Base-by-base conservation (phyloP, 2,329 filamentous ascomycete species). In the Pseudovirgaria hyperparasitica region DNA sequence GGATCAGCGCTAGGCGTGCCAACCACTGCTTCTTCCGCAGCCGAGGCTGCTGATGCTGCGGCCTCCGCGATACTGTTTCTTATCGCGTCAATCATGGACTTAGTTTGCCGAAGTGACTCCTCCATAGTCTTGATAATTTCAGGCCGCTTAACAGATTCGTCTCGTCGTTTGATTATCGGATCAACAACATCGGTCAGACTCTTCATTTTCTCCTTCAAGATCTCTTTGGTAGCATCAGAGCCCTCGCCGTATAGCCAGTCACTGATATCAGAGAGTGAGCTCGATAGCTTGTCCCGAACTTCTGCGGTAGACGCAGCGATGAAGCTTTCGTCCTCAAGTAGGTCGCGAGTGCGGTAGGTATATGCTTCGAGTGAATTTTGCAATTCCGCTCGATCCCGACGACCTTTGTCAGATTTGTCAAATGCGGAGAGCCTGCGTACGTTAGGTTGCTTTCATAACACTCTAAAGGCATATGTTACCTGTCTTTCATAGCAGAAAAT, bases 211-310 rank as follows among this genome's bases (percentile, higher is more conserved):
- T 70, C 66, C 51, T 77, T 81, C 43, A 98, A 69, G 25, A 77
- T 73, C 3, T 81, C 72, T 31, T 75, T 76, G 19, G 70, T 65
- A 4, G 90, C 86, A 25, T 85, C 75, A 10, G 70, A 67, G 30
- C 87, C 84, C 24, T 86, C 85, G 10, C 72, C 81, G 49, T 93
- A 90, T 33, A 98, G 72, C 87, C 90, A 98, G 8, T 93, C 85
- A 41, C 81, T 80, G 13, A 74, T 69, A 25, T 72, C 70, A 34
- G 70, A 67, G 20, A 82, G 66, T 44, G 76, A 75, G 34, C 72
- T 62, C 41, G 78, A 69, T 9, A 96, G 65, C n/a, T 59, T 55
- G 5, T 65, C 52, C 24, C 82, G 71, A 46, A 85, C 70, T 12
- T 70, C 65, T 4, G 72, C 60, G 7, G 78, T 87, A 17, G 85